A percentile compares a stretch with the other conserved stretches of the same genome.
Evolutionary conservation across 1,284 basidiomycete genomes (phyloP).

Genomic region (Cryptococcus sp.): DNA sequence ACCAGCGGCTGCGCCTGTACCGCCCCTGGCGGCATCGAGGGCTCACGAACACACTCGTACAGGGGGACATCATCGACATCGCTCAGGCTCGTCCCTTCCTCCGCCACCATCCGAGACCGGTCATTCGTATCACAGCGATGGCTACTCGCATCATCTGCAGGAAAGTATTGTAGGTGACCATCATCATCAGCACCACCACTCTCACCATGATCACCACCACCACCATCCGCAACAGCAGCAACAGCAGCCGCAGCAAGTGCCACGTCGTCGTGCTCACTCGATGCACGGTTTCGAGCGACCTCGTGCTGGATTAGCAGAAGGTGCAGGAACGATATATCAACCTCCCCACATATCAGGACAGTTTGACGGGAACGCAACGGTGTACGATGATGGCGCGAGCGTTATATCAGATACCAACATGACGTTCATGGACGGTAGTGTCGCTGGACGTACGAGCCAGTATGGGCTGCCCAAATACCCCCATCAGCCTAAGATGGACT

Average conservation of each 20-base stretch:
- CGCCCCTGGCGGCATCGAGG: too few relatives aligned
- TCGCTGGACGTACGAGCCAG: constrained; percentile 62
- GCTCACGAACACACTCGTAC: too few relatives aligned
- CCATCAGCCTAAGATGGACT: constrained; percentile 35
- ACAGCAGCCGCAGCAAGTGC: too few relatives aligned
- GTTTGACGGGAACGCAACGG: constrained; percentile 6
- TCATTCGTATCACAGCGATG: not conserved
- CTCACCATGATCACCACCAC: too few relatives aligned
- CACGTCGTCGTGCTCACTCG: constrained; percentile 11
- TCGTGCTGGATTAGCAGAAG: not conserved
- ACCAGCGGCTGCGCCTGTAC: not conserved
- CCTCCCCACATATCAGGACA: not conserved
- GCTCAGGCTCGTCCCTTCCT: constrained; percentile 12
- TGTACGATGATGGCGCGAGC: constrained; percentile 36
- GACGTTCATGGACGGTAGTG: constrained; percentile 54
- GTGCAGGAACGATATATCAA: not conserved
- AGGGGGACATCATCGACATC: constrained; percentile 12
- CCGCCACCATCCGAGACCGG: constrained; percentile 8
- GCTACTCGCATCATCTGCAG: too few relatives aligned
- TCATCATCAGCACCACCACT: too few relatives aligned
- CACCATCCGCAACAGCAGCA: too few relatives aligned
- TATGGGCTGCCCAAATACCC: constrained; percentile 41
- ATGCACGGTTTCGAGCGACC: constrained; percentile 17
- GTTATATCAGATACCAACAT: constrained; percentile 27
- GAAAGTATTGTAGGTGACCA: too few relatives aligned